phyloP scores from a whole-genome alignment of 495 filamentous ascomycete genomes.

The Lasiosphaeria ovina region DNA sequence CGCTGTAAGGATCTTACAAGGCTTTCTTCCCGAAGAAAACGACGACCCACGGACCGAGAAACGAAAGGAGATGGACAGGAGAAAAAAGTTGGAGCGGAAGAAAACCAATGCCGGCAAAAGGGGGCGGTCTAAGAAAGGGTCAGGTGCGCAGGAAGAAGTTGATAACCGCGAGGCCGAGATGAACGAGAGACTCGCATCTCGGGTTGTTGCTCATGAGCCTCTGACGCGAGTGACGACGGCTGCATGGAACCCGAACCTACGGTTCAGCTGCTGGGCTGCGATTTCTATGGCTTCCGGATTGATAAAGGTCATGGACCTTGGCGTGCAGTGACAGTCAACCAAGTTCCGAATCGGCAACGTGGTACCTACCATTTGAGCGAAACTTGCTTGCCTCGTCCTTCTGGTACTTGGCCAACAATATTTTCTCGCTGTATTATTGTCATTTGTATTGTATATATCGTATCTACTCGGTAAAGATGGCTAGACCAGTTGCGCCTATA shows the following conservation, averaged over 20 bases:
- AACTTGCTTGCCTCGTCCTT: too few species aligned
- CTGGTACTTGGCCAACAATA: too few species aligned
- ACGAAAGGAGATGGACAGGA: slow-evolving; percentile 62
- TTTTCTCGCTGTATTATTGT: too few species aligned
- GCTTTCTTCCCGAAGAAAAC: slow-evolving; percentile 51
- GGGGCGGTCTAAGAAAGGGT: slow-evolving; percentile 32
- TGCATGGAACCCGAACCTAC: slow-evolving; percentile 48
- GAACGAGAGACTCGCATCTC: slow-evolving; percentile 32
- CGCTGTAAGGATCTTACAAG: slow-evolving; percentile 42
- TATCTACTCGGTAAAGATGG: too few species aligned
- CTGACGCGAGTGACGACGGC: slow-evolving; percentile 44
- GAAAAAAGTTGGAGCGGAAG: slow-evolving; percentile 46
- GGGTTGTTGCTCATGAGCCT: slow-evolving; percentile 43
- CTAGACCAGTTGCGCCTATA: too few species aligned
- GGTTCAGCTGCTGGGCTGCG: slow-evolving; percentile 53
- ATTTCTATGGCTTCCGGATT: slow-evolving; percentile 50
- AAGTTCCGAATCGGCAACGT: too few species aligned
- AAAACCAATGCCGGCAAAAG: slow-evolving; percentile 59
- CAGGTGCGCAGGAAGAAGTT: slow-evolving; percentile 23
- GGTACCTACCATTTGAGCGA: too few species aligned
- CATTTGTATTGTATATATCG: too few species aligned
- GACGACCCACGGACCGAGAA: slow-evolving; percentile 66
- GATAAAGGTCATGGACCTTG: slow-evolving; percentile 47
- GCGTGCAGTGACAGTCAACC: slow-evolving; percentile 28
- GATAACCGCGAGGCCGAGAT: slow-evolving; percentile 28